Conservation (phyloP, 2,329 filamentous ascomycete species). For the Remersonia thermophila region DNA sequence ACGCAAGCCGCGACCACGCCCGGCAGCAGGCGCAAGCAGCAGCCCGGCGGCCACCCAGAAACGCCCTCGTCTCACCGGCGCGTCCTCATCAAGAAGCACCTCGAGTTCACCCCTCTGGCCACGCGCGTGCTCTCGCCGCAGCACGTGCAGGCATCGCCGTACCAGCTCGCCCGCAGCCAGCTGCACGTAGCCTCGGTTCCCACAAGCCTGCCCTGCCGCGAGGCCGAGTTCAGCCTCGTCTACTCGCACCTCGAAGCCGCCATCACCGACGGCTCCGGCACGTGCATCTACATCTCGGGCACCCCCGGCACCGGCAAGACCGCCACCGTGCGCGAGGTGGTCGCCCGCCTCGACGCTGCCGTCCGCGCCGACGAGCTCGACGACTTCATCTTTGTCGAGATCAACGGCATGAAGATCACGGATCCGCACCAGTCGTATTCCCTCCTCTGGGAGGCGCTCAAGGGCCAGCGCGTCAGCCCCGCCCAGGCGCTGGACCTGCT, state of each 20-base stretch:
- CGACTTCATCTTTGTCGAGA: constrained; percentile 98
- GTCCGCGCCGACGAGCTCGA: constrained; percentile 86
- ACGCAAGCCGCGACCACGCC: constrained; percentile 35
- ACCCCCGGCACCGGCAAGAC: constrained; percentile 97
- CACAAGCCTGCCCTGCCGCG: constrained; percentile 76
- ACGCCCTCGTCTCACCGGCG: constrained; percentile 32
- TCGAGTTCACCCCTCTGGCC: constrained; percentile 92
- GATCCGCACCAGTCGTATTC: constrained; percentile 95
- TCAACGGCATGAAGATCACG: constrained; percentile 99
- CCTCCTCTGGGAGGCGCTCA: constrained; percentile 88
- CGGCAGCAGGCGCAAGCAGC: constrained; percentile 35
- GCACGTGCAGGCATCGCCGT: constrained; percentile 69
- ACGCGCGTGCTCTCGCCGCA: constrained; percentile 70
- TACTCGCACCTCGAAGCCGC: constrained; percentile 90
- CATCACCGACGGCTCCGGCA: constrained; percentile 83
- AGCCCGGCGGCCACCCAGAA: constrained; percentile 33
- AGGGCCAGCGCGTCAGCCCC: constrained; percentile 83
- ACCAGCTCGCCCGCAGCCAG: constrained; percentile 76
- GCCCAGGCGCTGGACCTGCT: constrained; percentile 83
- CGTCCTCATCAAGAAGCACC: constrained; percentile 68
- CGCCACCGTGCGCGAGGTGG: constrained; percentile 89
- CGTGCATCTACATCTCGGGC: constrained; percentile 98
- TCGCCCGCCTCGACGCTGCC: constrained; percentile 75
- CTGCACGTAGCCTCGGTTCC: constrained; percentile 93
- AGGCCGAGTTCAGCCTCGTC: constrained; percentile 81